Base-by-base conservation (phyloP, 805 yeast genomes). In the Ogataea paraovalis region DNA sequence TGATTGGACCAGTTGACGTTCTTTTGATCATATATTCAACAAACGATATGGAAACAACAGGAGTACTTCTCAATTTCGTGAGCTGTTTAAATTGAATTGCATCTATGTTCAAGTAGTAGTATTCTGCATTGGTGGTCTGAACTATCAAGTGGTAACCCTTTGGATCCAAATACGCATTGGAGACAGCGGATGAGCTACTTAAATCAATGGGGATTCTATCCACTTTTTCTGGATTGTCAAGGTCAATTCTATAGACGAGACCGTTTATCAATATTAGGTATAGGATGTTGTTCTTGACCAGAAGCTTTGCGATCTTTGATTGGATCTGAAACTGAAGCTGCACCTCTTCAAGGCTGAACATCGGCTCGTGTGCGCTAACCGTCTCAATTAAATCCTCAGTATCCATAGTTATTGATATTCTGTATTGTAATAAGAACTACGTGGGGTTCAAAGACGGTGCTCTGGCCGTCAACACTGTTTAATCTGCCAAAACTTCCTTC, bases 211-310 rank as follows among this genome's bases (percentile, higher is more conserved):
- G 63, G n/a, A 71, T 58, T 21, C 63, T 66, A 38, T 71, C 73
- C 4, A 86, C 82, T 7, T 70, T 71, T 32, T 83, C 79, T 1
- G 94, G 94, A 43, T 73, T 72, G 43, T 79, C 82, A 52, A 86
- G 66, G 55, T 85, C 81, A 28, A 87, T 84, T n/a, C 85, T 65
- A 53, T 78, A 78, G n/a, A 86, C 64, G 14, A 72, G 58, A 1
- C 85, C 83, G 8, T 73, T 65, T 42, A 68, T 68, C 47, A 81
- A 68, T 0, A 83, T 79, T 41, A 85, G 66, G 47, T 77, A 73
- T 36, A 86, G 72, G 5, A 76, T 65, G 55, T 85, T 85, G 49
- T 73, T 70, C 20, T 73, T 66, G 5, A 83, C 88, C 16, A 71
- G 74, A 42, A 85, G 60, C n/a, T 75, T 64, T 5, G 69, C 66